Evolutionary conservation across 306 rosid genomes (phyloP).

Genomic region (Myrica gale): DNA sequence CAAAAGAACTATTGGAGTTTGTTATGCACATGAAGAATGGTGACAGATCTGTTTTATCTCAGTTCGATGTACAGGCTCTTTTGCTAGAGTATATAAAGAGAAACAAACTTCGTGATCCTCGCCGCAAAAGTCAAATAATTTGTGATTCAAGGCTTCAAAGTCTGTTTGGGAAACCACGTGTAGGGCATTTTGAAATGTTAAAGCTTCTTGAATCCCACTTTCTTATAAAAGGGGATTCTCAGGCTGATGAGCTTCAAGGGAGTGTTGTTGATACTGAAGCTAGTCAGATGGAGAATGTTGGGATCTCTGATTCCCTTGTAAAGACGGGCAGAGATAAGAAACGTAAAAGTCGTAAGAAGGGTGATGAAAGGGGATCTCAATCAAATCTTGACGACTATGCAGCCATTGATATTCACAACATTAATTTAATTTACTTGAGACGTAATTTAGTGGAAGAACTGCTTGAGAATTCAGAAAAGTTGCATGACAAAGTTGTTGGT

Average conservation of each 20-base stretch:
- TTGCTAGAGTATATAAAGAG: slow-evolving; percentile 90
- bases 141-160: slow-evolving; percentile 87
- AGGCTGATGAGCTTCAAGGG: slow-evolving; percentile 73
- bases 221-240: slow-evolving; percentile 77
- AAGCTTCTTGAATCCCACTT: slow-evolving; percentile 98
- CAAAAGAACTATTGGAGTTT: slow-evolving; percentile 93
- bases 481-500: slow-evolving; percentile 76
- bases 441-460: slow-evolving; percentile 93
- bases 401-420: slow-evolving; percentile 89
- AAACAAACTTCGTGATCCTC: slow-evolving; percentile 95
- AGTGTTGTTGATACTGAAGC: slow-evolving; percentile 84
- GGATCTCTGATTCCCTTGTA: slow-evolving; percentile 45
- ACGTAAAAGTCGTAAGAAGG: slow-evolving; percentile 73
- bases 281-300: slow-evolving; percentile 82
- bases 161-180: slow-evolving; percentile 95
- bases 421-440: slow-evolving; percentile 80
- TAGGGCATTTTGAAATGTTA: slow-evolving; percentile 99
- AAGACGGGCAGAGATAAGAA: slow-evolving; percentile 75
- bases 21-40: slow-evolving; percentile 97
- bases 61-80: slow-evolving; percentile 99
- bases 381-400: slow-evolving; percentile 92
- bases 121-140: slow-evolving; percentile 87
- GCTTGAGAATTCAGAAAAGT: slow-evolving; percentile 71
- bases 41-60: slow-evolving; percentile 67
- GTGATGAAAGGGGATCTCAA: slow-evolving; percentile 71